Conservation (phyloP, 225 moss, liverwort and hornwort genomes). For the Sphagnum contortum region DNA sequence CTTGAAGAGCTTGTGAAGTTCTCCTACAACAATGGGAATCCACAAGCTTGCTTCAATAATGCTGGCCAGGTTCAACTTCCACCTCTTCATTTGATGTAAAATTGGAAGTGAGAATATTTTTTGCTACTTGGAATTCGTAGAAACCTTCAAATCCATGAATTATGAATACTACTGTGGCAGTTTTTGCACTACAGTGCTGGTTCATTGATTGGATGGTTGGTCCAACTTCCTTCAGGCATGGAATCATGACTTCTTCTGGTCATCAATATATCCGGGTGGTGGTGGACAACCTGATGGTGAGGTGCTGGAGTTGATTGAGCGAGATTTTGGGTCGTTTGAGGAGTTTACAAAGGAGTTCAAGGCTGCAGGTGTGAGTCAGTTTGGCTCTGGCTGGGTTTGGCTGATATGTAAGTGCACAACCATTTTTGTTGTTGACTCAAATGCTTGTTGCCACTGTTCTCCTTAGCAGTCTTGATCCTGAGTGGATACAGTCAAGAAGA, state of each 20-base stretch:
- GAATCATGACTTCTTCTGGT: conserved; percentile 98
- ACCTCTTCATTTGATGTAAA: neutral
- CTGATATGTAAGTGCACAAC: conserved; percentile 51
- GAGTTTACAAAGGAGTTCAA: conserved; percentile 59
- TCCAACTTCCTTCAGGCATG: conserved; percentile 27
- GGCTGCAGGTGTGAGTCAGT: conserved; percentile 58
- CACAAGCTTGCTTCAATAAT: conserved; percentile 70
- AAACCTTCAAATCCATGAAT: neutral
- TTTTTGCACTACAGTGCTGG: neutral
- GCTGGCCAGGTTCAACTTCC: conserved; percentile 58
- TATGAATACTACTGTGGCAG: neutral
- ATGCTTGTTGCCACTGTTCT: no score
- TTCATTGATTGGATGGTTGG: neutral
- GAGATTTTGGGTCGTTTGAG: conserved; percentile 65
- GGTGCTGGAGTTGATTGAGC: conserved; percentile 50
- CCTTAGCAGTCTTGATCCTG: no score
- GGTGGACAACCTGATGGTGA: conserved; percentile 53
- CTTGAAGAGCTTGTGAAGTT: conserved; percentile 67
- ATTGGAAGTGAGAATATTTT: neutral
- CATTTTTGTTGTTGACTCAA: neutral
- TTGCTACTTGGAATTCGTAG: neutral
- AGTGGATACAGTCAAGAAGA: no score
- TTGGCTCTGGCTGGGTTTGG: conserved; percentile 98
- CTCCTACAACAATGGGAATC: conserved; percentile 92
- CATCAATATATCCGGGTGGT: conserved; percentile 63